Base-by-base conservation (phyloP, 2,329 filamentous ascomycete genomes). In the Pseudocercospora fuligena region DNA sequence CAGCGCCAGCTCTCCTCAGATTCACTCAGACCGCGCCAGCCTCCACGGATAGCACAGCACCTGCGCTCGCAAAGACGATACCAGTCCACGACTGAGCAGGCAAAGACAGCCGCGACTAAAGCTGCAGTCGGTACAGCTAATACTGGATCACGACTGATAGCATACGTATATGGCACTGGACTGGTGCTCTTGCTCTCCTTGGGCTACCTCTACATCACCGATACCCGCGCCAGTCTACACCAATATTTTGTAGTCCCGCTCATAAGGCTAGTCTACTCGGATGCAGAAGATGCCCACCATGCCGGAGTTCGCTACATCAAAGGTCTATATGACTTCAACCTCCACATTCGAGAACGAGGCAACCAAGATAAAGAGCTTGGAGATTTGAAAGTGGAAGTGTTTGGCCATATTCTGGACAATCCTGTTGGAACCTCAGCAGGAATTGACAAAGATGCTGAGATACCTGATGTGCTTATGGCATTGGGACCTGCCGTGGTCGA, bases 351-450 rank as follows among this genome's bases (percentile, higher is more conserved):
- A 65, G 95, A 99, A 78, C 89, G 95, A 61, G 86, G 88, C n/a
- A 81, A 85, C 66, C 81, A 80, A 1, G 86, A 88, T 71, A 78
- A 81, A 9, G 80, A 83, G 69, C 58, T 73, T 27, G 84, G 85
- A 2, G 84, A 85, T 70, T 75, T 90, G 58, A 80, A 81, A 57
- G 84, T 88, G 8, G 83, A 88, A 60, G 89, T 98, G 21, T 97
- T 97, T 77, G 93, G 91, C 40, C 87, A 90, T 68, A 85, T 82
- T 3, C 81, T 99, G 56, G 84, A 87, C 74, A 98, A 97, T 80
- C 95, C 95, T 1, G 89, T 99, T 74, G 95, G 91, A 64, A 97
- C 96, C 69, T 96, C 93, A n/a, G 95, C 93, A 5, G 95, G 95
- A 9, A 88, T 99, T 51, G 95, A 98, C 83, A 98, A 99, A 84